phyloP scores from a whole-genome alignment of 768 basidiomycete species.

The Tulasnella sp. region DNA sequence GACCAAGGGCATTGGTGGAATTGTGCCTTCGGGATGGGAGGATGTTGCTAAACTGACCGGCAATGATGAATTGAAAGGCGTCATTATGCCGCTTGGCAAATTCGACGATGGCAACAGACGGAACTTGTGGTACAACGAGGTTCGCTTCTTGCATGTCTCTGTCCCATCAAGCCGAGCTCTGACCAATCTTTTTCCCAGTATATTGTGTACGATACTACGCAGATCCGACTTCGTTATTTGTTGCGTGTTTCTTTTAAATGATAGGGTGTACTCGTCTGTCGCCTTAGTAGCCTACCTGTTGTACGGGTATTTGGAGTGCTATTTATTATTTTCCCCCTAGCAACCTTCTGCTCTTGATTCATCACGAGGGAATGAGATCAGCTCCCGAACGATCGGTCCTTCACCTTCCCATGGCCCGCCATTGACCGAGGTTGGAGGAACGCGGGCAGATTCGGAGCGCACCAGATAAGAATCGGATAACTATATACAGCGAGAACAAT shows the following conservation, averaged over 20 bases:
- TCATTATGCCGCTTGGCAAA: slow-evolving; percentile 47
- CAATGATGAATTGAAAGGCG: slow-evolving; percentile 50
- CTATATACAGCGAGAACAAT: background rate
- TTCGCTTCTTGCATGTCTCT: slow-evolving; percentile 32
- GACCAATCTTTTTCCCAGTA: slow-evolving; percentile 41
- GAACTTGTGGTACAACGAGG: slow-evolving; percentile 55
- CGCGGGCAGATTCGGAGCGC: background rate
- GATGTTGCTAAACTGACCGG: slow-evolving; percentile 52
- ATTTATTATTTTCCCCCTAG: background rate
- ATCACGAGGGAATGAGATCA: background rate
- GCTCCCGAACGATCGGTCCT: background rate
- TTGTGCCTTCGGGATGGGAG: slow-evolving; percentile 54
- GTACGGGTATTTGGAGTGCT: background rate
- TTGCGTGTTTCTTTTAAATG: slow-evolving; percentile 11
- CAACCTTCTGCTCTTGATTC: background rate
- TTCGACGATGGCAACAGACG: slow-evolving; percentile 41
- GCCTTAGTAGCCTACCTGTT: background rate
- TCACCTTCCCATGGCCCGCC: background rate
- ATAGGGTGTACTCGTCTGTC: background rate
- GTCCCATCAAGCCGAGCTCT: background rate
- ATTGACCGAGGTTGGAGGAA: too few species aligned
- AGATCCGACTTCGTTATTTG: slow-evolving; percentile 48
- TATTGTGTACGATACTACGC: slow-evolving; percentile 56
- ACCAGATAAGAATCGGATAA: slow-evolving; percentile 1
- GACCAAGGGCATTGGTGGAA: slow-evolving; percentile 53